A percentile compares a stretch with the other conserved stretches of the same genome.
Conservation (phyloP, 2,329 filamentous ascomycete species). For the Chalara sp. region DNA sequence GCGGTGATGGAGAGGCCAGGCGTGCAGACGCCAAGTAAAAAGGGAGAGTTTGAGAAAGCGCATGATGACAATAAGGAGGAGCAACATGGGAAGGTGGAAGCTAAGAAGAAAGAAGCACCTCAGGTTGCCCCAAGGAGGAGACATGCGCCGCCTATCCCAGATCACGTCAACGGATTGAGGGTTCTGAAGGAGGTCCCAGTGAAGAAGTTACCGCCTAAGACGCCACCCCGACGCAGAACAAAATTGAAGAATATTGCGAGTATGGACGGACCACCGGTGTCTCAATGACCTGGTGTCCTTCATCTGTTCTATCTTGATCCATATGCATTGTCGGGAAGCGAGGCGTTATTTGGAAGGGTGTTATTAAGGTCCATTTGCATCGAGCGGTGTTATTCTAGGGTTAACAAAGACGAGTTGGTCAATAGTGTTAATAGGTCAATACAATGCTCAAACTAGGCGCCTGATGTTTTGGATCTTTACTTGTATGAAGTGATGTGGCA, state of each 20-base stretch:
- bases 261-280: too few species aligned
- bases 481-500: too few species aligned
- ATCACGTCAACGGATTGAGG: constrained; percentile 15
- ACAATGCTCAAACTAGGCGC: too few species aligned
- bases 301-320: too few species aligned
- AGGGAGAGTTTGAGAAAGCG: constrained; percentile 25
- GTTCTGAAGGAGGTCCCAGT: constrained; percentile 1
- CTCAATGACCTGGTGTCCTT: too few species aligned
- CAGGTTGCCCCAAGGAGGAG: constrained; percentile 15
- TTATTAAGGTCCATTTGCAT: too few species aligned
- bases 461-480: too few species aligned
- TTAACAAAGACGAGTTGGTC: too few species aligned
- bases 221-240: constrained; percentile 26
- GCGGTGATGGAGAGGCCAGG: constrained; percentile 76
- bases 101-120: constrained; percentile 15
- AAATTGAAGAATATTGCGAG: constrained; percentile 16
- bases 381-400: too few species aligned
- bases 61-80: constrained; percentile 17
- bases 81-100: constrained; percentile 3
- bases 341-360: too few species aligned
- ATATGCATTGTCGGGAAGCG: too few species aligned
- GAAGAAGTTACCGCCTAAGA: constrained; percentile 27
- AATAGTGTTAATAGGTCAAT: too few species aligned
- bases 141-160: constrained; percentile 21
- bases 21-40: constrained; percentile 71